Percentiles rank a stretch among this genome's conserved stretches.
phyloP scores from a whole-genome alignment of 108 stramenopile species.

The Aurantiochytrium sp. region DNA sequence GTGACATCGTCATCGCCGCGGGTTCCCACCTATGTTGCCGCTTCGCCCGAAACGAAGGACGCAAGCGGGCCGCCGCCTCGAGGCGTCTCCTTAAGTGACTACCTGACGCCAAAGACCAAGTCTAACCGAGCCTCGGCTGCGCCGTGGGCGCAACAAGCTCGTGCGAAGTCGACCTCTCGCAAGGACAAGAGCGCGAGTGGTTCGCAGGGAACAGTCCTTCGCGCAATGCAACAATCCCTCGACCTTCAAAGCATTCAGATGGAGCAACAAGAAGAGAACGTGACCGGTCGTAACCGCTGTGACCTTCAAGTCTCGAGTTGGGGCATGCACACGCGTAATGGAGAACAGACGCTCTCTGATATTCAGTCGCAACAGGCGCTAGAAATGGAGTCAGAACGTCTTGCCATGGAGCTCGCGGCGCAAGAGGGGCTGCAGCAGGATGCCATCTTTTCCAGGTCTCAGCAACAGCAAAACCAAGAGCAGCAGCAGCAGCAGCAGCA shows the following conservation, averaged over 20 bases:
- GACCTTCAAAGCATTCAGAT: background rate
- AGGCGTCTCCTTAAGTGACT: background rate
- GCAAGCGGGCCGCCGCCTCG: background rate
- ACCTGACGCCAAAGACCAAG: background rate
- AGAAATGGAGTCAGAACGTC: background rate
- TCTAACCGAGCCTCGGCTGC: background rate
- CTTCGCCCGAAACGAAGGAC: background rate
- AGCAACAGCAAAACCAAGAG: background rate
- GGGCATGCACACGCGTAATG: background rate
- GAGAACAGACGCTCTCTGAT: background rate
- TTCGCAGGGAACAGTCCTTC: background rate
- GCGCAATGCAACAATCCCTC: background rate
- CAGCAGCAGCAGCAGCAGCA: background rate
- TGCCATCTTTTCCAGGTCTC: background rate
- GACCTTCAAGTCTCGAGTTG: background rate
- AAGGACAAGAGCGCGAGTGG: background rate
- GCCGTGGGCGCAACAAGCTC: background rate
- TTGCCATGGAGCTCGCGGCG: background rate
- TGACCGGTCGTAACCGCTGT: background rate
- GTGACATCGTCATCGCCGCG: no score
- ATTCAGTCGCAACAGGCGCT: background rate
- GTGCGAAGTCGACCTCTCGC: no score
- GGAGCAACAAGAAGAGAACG: background rate
- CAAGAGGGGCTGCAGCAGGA: background rate
- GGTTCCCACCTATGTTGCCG: background rate